Evolutionary conservation across 192 early-diverging fungal genomes (phyloP).

Genomic region (Coemansia sp.): DNA sequence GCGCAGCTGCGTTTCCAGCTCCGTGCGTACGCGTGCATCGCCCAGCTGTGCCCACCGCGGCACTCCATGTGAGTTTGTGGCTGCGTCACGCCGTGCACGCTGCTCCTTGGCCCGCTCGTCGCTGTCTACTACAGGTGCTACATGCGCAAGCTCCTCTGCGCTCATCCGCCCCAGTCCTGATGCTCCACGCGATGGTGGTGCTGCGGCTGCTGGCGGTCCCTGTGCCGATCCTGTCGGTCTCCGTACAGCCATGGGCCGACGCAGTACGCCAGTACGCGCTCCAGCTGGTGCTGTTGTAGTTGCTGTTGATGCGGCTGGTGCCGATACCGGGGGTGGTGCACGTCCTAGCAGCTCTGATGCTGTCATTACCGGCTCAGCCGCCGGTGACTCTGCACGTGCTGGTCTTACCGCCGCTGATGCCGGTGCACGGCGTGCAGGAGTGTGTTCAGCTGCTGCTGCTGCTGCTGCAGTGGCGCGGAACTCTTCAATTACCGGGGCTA

Average conservation of each 20-base stretch:
- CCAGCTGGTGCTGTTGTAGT: neutral
- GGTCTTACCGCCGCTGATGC: constrained; percentile 5
- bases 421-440: constrained; percentile 12
- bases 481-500: constrained; percentile 75
- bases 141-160: constrained; percentile 41
- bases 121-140: constrained; percentile 61
- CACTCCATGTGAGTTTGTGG: constrained; percentile 66
- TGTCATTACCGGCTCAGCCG: constrained; percentile 46
- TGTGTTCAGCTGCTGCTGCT: neutral
- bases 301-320: constrained; percentile 1
- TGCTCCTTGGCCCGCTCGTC: constrained; percentile 68
- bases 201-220: constrained; percentile 14
- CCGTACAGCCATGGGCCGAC: constrained; percentile 49
- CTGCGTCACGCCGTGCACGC: constrained; percentile 68
- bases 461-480: constrained; percentile 52
- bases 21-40: constrained; percentile 29
- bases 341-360: constrained; percentile 48
- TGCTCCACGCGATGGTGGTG: neutral
- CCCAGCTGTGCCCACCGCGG: constrained; percentile 48
- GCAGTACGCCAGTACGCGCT: constrained; percentile 34
- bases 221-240: constrained; percentile 28
- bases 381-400: constrained; percentile 31
- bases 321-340: constrained; percentile 1
- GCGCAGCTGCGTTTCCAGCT: constrained; percentile 51
- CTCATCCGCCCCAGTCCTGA: constrained; percentile 35